These are phyloP conservation scores for Cytospora paraplurivora DNA, from an alignment of 2,329 filamentous ascomycete species.

Conservation along the genomic window DNA sequence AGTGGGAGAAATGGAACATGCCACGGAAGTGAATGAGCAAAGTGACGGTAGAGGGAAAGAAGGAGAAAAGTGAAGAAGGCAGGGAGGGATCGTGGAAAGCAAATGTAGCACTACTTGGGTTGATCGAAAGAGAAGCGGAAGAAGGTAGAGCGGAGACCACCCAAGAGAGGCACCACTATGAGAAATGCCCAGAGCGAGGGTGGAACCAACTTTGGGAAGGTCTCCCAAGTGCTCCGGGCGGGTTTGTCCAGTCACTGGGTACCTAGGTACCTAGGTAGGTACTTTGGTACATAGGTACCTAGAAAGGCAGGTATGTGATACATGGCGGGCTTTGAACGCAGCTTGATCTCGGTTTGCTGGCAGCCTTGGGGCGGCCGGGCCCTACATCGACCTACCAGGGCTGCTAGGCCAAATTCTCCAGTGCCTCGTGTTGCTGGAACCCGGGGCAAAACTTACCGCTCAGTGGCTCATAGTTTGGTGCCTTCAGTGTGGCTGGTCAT, in stretches of 20 bases:
- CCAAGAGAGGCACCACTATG: background rate
- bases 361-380: background rate
- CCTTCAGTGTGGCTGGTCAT: conserved; percentile 9
- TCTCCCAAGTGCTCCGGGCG: conserved; percentile 10
- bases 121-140: conserved; percentile 21
- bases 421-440: conserved; percentile 3
- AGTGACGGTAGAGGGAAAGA: background rate
- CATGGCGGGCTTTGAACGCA: background rate
- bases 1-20: conserved; percentile 2
- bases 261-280: background rate
- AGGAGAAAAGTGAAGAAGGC: conserved; percentile 20
- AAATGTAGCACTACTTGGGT: conserved; percentile 22
- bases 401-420: conserved; percentile 4
- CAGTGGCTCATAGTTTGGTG: background rate
- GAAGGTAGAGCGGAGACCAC: conserved; percentile 20
- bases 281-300: background rate
- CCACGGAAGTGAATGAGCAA: conserved; percentile 10
- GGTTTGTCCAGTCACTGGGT: conserved; percentile 11
- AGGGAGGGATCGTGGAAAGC: conserved; percentile 20
- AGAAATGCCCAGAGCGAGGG: conserved; percentile 9
- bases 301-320: background rate
- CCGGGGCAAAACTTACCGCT: background rate
- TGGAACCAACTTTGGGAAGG: conserved; percentile 9
- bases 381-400: background rate
- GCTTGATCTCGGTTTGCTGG: background rate